Evolutionary conservation across 78 protist genomes (phyloP).

Genomic region (Chrysochromulina parva): DNA sequence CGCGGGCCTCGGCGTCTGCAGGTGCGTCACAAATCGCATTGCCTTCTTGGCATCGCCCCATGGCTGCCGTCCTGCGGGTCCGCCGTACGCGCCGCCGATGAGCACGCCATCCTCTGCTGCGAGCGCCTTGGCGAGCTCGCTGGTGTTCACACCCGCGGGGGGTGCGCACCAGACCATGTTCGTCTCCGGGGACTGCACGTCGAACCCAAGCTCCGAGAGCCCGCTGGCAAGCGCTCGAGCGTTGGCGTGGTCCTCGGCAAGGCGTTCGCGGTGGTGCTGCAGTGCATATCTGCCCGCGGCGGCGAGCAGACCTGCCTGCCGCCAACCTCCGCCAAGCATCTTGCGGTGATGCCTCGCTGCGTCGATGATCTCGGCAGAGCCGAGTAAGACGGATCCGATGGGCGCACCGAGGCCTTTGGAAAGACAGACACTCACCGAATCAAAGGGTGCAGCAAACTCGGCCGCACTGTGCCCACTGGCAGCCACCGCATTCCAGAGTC

Average conservation of each 20-base stretch:
- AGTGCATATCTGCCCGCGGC: conserved; percentile 62
- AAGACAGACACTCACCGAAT: conserved; percentile 58
- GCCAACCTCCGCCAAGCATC: conserved; percentile 78
- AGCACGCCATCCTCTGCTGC: no score
- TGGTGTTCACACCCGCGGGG: no score
- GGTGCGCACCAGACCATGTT: no score
- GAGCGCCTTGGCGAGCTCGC: no score
- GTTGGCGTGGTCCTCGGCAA: conserved; percentile 51
- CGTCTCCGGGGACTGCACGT: no score
- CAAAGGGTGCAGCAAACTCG: not conserved
- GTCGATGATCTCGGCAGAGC: conserved; percentile 3
- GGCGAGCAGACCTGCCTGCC: conserved; percentile 74
- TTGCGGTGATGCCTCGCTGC: conserved; percentile 36
- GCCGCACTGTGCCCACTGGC: not conserved
- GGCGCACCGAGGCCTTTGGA: conserved; percentile 80
- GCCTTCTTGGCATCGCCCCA: no score
- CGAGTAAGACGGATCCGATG: conserved; percentile 65
- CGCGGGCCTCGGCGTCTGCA: no score
- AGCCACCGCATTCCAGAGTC: conserved; percentile 19
- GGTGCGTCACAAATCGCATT: no score
- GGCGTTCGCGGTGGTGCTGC: not conserved
- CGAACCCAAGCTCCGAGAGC: no score
- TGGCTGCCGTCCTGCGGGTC: no score
- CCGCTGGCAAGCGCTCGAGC: conserved; percentile 31
- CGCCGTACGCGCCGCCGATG: no score